Conservation (phyloP, 106 monocot species). For the Agapanthus africanus region DNA sequence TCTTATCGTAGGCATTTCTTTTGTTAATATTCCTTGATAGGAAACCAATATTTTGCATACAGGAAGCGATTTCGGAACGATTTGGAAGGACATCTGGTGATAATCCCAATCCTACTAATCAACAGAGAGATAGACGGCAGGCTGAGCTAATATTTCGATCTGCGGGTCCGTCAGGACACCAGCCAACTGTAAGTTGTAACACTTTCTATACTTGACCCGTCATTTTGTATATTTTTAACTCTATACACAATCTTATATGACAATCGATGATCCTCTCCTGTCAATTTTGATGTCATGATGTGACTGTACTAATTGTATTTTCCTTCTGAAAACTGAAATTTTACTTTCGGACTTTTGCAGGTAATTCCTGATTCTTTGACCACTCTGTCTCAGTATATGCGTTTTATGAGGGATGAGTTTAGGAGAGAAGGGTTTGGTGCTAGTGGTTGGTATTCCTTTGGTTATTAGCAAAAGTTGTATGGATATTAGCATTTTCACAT, state of each 20-base stretch:
- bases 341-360: slow-evolving; percentile 35
- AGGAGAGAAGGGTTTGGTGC: slow-evolving; percentile 41
- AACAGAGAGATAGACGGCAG: slow-evolving; percentile 23
- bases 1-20: neutral
- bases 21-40: neutral
- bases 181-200: slow-evolving; percentile 51
- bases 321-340: too few relatives aligned
- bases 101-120: slow-evolving; percentile 18
- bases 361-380: slow-evolving; percentile 87
- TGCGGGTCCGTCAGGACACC: slow-evolving; percentile 29
- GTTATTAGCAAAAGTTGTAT: too few relatives aligned
- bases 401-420: slow-evolving; percentile 57
- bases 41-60: slow-evolving; percentile 17
- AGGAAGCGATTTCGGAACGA: slow-evolving; percentile 36
- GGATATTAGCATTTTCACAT: too few relatives aligned
- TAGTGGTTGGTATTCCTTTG: slow-evolving; percentile 46
- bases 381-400: slow-evolving; percentile 67
- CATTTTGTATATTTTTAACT: neutral
- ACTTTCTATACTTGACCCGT: neutral
- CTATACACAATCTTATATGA: neutral
- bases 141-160: slow-evolving; percentile 12
- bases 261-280: neutral
- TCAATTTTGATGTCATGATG: too few relatives aligned
- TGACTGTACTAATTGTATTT: too few relatives aligned
- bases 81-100: slow-evolving; percentile 7